phyloP scores from a whole-genome alignment of 2,329 filamentous ascomycete genomes.

The Exophiala spinifera region DNA sequence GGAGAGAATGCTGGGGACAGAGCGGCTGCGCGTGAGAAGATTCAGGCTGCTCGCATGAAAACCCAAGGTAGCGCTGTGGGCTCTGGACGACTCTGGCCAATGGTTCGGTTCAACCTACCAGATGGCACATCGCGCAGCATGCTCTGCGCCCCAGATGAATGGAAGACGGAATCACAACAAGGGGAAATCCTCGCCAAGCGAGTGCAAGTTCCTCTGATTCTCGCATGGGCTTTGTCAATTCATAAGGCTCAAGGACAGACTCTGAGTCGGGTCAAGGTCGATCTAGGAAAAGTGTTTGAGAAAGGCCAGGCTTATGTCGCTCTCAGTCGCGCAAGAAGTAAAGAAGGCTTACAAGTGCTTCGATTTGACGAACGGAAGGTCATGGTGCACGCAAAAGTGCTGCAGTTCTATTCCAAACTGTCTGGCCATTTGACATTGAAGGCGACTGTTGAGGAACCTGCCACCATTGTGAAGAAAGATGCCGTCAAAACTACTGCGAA shows the following conservation, averaged over 20 bases:
- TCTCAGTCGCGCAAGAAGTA: constrained; percentile 83
- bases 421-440: constrained; percentile 63
- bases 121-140: constrained; percentile 75
- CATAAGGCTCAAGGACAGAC: constrained; percentile 98
- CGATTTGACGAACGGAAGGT: constrained; percentile 88
- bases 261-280: constrained; percentile 87
- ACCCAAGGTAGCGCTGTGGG: constrained; percentile 46
- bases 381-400: constrained; percentile 85
- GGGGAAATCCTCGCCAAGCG: constrained; percentile 90
- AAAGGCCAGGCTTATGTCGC: constrained; percentile 98
- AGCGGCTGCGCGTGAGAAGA: constrained; percentile 51
- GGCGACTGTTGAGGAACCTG: constrained; percentile 31
- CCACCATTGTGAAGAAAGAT: constrained; percentile 18
- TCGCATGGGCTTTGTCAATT: constrained; percentile 95
- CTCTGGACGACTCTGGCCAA: constrained; percentile 63
- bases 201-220: constrained; percentile 77
- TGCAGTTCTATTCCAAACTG: constrained; percentile 79
- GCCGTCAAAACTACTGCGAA: constrained; percentile 19
- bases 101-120: constrained; percentile 77
- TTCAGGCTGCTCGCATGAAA: constrained; percentile 50
- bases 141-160: constrained; percentile 80
- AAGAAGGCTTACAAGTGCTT: constrained; percentile 81
- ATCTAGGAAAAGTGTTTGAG: constrained; percentile 88
- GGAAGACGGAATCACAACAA: constrained; percentile 96
- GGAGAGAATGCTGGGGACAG: constrained; percentile 45